These are phyloP conservation scores for Russula earlei DNA, from an alignment of 768 basidiomycete species.

Conservation along the genomic window DNA sequence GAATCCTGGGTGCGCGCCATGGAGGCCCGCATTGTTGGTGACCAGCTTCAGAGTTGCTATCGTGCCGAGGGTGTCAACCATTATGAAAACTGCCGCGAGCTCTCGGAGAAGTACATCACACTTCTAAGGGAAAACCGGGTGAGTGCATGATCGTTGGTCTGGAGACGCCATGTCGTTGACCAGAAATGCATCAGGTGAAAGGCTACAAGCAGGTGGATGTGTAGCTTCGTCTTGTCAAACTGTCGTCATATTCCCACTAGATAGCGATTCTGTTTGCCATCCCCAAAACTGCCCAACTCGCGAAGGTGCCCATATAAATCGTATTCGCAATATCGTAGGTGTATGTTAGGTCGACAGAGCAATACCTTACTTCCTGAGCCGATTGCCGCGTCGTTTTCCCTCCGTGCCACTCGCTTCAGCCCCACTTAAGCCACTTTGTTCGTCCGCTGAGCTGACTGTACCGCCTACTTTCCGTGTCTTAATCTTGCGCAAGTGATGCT, in stretches of 20 bases:
- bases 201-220: constrained; percentile 76
- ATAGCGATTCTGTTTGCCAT: neutral
- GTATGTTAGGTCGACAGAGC: neutral
- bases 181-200: constrained; percentile 47
- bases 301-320: neutral
- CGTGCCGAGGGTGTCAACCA: constrained; percentile 86
- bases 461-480: constrained; percentile 41
- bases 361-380: constrained; percentile 41
- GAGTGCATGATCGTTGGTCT: constrained; percentile 24
- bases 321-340: neutral
- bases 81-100: constrained; percentile 79
- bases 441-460: constrained; percentile 49
- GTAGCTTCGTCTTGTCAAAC: constrained; percentile 19
- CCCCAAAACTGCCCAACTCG: neutral
- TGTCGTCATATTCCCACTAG: neutral
- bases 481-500: constrained; percentile 68
- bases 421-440: constrained; percentile 39
- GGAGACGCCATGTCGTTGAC: neutral
- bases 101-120: constrained; percentile 69
- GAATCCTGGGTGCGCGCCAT: constrained; percentile 94
- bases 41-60: constrained; percentile 86
- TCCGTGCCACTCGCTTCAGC: constrained; percentile 58
- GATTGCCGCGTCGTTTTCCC: constrained; percentile 31
- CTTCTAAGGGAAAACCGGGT: constrained; percentile 81
- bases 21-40: constrained; percentile 83